Percentiles rank a stretch among this genome's conserved stretches.
Evolutionary conservation across 768 basidiomycete species (phyloP).

Genomic region (Crassisporium funariophilum): DNA sequence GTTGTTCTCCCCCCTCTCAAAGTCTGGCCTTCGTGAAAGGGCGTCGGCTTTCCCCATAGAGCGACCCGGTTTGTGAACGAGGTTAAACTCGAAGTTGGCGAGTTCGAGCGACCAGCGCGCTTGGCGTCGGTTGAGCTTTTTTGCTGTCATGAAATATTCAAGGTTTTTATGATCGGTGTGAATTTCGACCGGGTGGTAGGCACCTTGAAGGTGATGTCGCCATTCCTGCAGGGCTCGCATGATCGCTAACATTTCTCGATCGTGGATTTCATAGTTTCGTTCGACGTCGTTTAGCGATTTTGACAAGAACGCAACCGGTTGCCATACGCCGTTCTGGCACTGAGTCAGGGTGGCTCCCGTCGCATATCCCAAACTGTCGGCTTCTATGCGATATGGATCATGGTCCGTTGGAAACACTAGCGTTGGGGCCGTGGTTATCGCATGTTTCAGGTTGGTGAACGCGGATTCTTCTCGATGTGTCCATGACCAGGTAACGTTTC

Average conservation of each 20-base stretch:
- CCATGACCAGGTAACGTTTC: slow-evolving; percentile 21
- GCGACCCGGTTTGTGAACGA: slow-evolving; percentile 32
- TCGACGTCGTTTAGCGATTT: slow-evolving; percentile 33
- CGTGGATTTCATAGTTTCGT: slow-evolving; percentile 46
- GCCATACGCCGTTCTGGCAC: slow-evolving; percentile 24
- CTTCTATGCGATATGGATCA: not conserved
- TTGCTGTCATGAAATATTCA: slow-evolving; percentile 39
- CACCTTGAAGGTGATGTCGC: slow-evolving; percentile 26
- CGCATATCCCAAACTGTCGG: slow-evolving; percentile 42
- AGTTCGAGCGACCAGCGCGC: slow-evolving; percentile 42
- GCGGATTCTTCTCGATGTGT: slow-evolving; percentile 2
- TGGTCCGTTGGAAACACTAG: slow-evolving; percentile 6
- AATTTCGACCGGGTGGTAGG: slow-evolving; percentile 26
- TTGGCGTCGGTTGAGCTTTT: slow-evolving; percentile 43
- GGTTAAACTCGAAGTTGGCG: slow-evolving; percentile 33
- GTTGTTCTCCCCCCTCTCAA: slow-evolving; percentile 19
- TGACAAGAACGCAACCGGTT: slow-evolving; percentile 42
- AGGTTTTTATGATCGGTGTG: slow-evolving; percentile 40
- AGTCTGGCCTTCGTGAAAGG: slow-evolving; percentile 27
- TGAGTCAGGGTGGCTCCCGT: slow-evolving; percentile 40
- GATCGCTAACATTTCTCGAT: slow-evolving; percentile 53
- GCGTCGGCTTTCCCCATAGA: slow-evolving; percentile 25
- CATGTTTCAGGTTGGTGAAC: not conserved
- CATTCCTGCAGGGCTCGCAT: slow-evolving; percentile 34
- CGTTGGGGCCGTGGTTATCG: slow-evolving; percentile 3